phyloP scores from a whole-genome alignment of 345 rosid species.

The Pseudoturritis turrita region DNA sequence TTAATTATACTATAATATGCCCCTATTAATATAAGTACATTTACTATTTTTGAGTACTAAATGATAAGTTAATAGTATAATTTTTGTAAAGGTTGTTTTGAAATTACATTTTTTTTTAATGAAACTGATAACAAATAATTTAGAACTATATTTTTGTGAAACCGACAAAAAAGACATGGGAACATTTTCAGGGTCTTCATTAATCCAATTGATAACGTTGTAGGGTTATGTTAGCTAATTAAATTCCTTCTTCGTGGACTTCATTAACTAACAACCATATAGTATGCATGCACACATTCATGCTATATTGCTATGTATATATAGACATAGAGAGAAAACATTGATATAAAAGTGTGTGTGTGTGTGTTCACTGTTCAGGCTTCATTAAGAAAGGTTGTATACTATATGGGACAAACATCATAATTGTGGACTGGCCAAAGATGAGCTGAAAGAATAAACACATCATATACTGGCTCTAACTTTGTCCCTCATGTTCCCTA shows the following conservation, averaged over 20 bases:
- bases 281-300: not conserved
- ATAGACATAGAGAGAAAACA: not conserved
- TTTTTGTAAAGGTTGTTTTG: no score
- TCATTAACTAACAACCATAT: not conserved
- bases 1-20: not conserved
- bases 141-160: not conserved
- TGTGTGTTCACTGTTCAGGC: slow-evolving; percentile 7
- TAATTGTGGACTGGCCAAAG: slow-evolving; percentile 26
- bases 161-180: not conserved
- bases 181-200: not conserved
- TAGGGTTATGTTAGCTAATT: not conserved
- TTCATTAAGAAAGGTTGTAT: not conserved
- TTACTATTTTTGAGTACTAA: no score
- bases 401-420: slow-evolving; percentile 21
- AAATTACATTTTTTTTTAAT: not conserved
- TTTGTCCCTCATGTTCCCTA: slow-evolving; percentile 31
- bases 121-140: not conserved
- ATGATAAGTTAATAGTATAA: not conserved
- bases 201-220: not conserved
- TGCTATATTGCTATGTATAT: not conserved
- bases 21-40: not conserved
- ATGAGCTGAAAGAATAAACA: slow-evolving; percentile 29
- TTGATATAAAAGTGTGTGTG: not conserved
- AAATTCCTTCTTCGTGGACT: not conserved
- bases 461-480: slow-evolving; percentile 23